A percentile compares a stretch with the other conserved stretches of the same genome.
These are phyloP conservation scores for Fusarium sp. DNA, from an alignment of 2,329 filamentous ascomycete genomes.

Conservation along the genomic window DNA sequence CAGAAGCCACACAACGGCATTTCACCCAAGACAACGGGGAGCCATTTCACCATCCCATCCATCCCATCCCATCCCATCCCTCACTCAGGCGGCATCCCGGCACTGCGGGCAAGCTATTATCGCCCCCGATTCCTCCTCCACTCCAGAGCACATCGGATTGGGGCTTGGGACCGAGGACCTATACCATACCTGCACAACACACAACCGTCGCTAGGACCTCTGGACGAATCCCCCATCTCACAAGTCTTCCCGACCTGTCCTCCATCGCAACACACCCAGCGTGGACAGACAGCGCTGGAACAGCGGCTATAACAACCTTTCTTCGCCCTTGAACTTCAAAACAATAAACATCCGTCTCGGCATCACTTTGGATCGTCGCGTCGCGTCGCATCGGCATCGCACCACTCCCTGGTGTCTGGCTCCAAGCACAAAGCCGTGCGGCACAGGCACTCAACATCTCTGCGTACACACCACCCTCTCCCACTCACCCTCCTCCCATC, in stretches of 20 bases:
- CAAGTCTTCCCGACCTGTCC: conserved; percentile 6
- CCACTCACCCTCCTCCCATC: conserved; percentile 16
- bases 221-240: conserved; percentile 7
- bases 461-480: conserved; percentile 36
- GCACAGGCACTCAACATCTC: conserved; percentile 26
- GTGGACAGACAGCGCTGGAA: background rate
- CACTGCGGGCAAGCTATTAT: conserved; percentile 39
- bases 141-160: conserved; percentile 17
- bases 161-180: conserved; percentile 20
- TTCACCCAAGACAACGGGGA: conserved; percentile 5
- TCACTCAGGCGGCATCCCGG: conserved; percentile 26
- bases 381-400: conserved; percentile 32
- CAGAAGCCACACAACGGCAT: conserved; percentile 7
- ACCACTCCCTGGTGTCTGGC: conserved; percentile 33
- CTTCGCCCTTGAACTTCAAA: conserved; percentile 17
- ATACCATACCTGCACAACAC: conserved; percentile 31
- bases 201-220: conserved; percentile 27
- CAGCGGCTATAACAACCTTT: background rate
- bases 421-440: conserved; percentile 35
- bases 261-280: background rate
- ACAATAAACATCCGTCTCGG: conserved; percentile 34
- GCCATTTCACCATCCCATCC: conserved; percentile 24
- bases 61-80: conserved; percentile 2
- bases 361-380: conserved; percentile 34
- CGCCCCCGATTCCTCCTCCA: conserved; percentile 32